Conservation (phyloP, 139 green algal genomes). For the Chlorella sorokiniana region DNA sequence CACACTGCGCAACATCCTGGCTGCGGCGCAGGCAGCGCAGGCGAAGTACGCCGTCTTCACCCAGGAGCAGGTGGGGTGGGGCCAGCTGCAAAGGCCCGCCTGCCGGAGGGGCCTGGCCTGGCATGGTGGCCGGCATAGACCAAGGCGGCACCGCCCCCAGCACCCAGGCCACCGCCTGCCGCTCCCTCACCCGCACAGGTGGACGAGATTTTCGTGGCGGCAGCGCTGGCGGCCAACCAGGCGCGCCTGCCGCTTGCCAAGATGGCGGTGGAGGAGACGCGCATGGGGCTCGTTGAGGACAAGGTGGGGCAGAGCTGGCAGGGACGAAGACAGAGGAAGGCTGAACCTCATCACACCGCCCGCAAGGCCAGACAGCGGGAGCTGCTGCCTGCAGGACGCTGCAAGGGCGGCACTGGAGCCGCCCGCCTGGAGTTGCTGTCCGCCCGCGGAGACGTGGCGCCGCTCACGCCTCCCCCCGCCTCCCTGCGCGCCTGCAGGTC, state of each 20-base stretch:
- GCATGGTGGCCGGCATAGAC: neutral
- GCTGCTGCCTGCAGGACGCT: no score
- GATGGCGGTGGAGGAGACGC: slow-evolving; percentile 69
- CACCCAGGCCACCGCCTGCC: neutral
- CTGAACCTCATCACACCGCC: no score
- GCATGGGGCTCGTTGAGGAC: slow-evolving; percentile 63
- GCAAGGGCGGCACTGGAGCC: no score
- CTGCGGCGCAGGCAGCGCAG: slow-evolving; percentile 40
- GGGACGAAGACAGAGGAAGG: no score
- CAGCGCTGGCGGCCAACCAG: slow-evolving; percentile 59
- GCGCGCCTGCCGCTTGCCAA: slow-evolving; percentile 63
- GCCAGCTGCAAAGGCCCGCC: neutral
- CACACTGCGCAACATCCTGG: no score
- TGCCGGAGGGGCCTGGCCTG: neutral
- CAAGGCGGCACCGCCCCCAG: neutral
- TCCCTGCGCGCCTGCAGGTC: slow-evolving; percentile 34
- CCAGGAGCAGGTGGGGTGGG: slow-evolving; percentile 55
- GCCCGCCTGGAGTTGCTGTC: no score
- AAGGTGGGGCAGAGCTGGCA: slow-evolving; percentile 67
- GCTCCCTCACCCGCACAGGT: neutral
- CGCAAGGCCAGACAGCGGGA: neutral
- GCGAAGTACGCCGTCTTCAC: slow-evolving; percentile 48
- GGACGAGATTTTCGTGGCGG: slow-evolving; percentile 50
- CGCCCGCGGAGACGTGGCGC: no score
- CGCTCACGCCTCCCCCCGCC: no score